Evolutionary conservation across 306 rosid genomes (phyloP).

Genomic region (Vachellia pachyceras): DNA sequence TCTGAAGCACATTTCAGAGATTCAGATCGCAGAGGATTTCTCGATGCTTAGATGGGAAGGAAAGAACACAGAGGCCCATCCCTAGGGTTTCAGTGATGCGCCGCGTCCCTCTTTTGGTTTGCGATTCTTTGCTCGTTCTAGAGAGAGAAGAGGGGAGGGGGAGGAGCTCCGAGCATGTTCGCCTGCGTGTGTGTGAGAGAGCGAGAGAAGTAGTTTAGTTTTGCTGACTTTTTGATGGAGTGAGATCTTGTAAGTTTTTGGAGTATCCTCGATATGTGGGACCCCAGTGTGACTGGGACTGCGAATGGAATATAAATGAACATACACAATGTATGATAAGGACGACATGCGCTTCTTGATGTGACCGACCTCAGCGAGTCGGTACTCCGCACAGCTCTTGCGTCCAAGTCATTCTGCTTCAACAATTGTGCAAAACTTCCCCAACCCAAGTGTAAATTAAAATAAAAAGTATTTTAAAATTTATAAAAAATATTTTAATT

Average conservation of each 20-base stretch:
- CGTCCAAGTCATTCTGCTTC: not conserved
- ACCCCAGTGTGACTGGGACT: slow-evolving; percentile 11
- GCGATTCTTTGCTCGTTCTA: slow-evolving; percentile 27
- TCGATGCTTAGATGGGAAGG: slow-evolving; percentile 59
- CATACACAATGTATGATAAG: not conserved
- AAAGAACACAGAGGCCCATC: slow-evolving; percentile 5
- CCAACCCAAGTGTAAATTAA: too few relatives aligned
- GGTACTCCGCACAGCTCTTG: not conserved
- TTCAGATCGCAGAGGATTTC: slow-evolving; percentile 51
- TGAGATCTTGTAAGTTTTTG: not conserved
- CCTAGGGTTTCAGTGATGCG: slow-evolving; percentile 68
- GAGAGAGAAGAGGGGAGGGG: slow-evolving; percentile 37
- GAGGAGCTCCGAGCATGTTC: slow-evolving; percentile 67
- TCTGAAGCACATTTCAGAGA: slow-evolving; percentile 59
- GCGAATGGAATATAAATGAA: slow-evolving; percentile 1
- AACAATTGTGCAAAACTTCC: too few relatives aligned
- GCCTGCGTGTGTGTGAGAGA: slow-evolving; percentile 26
- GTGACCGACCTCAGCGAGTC: not conserved
- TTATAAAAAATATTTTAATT: too few relatives aligned
- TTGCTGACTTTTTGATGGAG: not conserved
- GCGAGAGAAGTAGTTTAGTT: not conserved
- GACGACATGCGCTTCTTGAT: slow-evolving; percentile 17
- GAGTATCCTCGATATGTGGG: slow-evolving; percentile 32
- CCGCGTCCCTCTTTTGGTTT: not conserved
- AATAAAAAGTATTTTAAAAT: too few relatives aligned